Evolutionary conservation across 768 basidiomycete species (phyloP).

Genomic region (Lepiota brunneoincarnata): DNA sequence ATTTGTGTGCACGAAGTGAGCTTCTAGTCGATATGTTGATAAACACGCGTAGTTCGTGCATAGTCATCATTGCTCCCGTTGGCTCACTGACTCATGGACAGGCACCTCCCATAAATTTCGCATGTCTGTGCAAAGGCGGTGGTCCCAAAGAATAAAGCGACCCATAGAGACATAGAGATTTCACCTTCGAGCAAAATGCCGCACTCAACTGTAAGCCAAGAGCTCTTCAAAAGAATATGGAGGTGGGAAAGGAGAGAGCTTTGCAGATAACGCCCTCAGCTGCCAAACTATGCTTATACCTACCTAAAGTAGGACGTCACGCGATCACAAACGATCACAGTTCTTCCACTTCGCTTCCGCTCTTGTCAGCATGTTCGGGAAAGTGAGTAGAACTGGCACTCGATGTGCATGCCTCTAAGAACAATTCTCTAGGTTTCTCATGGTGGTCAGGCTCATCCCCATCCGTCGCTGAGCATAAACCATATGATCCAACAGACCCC

Average conservation of each 20-base stretch:
- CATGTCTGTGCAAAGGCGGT: constrained; percentile 44
- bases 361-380: constrained; percentile 36
- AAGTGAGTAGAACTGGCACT: constrained; percentile 24
- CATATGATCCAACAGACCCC: constrained; percentile 72
- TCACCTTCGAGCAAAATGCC: background rate
- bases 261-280: too few species aligned
- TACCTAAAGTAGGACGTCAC: background rate
- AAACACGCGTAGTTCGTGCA: too few species aligned
- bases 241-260: background rate
- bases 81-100: too few species aligned
- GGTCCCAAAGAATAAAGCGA: constrained; percentile 14
- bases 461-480: constrained; percentile 30
- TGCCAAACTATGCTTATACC: background rate
- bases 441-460: constrained; percentile 49
- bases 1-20: too few species aligned
- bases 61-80: too few species aligned
- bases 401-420: background rate
- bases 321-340: too few species aligned
- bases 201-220: background rate
- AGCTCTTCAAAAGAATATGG: background rate
- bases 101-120: constrained; percentile 72
- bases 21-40: too few species aligned
- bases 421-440: constrained; percentile 40
- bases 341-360: background rate
- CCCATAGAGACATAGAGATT: constrained; percentile 2